Conservation (phyloP, 2,329 filamentous ascomycete species). For the Xylariales sp. region DNA sequence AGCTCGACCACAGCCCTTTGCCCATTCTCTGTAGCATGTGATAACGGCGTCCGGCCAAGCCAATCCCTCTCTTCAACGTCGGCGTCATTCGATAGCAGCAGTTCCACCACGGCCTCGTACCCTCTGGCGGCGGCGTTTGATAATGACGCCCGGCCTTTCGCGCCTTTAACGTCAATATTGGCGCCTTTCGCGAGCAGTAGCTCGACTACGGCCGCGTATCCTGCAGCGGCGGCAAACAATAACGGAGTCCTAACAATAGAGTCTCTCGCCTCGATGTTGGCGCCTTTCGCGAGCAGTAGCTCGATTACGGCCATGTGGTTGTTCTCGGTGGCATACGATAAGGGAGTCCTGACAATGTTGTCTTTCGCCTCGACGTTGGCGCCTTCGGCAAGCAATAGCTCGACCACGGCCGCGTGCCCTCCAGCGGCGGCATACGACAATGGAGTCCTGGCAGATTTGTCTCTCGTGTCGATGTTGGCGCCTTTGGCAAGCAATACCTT, state of each 20-base stretch:
- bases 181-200: neutral
- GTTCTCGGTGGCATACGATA: neutral
- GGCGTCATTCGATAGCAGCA: neutral
- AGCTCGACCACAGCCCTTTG: neutral
- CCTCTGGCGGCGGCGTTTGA: neutral
- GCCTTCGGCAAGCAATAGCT: neutral
- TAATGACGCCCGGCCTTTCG: neutral
- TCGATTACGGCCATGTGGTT: neutral
- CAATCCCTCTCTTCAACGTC: neutral
- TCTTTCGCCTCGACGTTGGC: neutral
- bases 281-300: neutral
- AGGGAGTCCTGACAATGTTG: neutral
- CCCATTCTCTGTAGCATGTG: neutral
- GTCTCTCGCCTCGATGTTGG: neutral
- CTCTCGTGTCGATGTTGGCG: too few species aligned
- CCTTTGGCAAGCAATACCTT: too few species aligned
- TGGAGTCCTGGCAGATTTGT: neutral
- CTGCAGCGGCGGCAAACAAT: neutral
- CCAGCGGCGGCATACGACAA: neutral
- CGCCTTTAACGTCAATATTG: neutral
- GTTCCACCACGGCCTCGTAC: neutral
- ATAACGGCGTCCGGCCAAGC: neutral
- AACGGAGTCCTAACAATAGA: neutral
- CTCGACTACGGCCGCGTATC: neutral
- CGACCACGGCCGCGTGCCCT: neutral